Evolutionary conservation across 306 rosid genomes (phyloP).

Genomic region (Purshia tridentata): DNA sequence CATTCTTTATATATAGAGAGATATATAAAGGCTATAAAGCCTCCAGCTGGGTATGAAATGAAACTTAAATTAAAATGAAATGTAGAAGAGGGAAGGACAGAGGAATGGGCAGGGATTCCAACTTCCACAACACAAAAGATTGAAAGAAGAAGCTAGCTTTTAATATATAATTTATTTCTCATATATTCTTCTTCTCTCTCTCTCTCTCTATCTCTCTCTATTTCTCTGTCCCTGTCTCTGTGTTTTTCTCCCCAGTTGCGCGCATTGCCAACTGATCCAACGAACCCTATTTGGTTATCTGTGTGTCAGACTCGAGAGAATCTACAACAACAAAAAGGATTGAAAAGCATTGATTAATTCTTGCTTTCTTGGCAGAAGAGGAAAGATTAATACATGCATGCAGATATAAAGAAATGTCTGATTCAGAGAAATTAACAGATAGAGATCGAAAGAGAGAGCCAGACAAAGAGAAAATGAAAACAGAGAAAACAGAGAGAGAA

Average conservation of each 20-base stretch:
- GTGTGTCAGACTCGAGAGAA: neutral
- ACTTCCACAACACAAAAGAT: too few species aligned
- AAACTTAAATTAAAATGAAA: too few species aligned
- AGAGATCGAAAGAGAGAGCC: neutral
- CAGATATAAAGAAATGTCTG: neutral
- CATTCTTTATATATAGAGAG: neutral
- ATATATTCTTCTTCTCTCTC: neutral
- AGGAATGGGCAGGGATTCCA: too few species aligned
- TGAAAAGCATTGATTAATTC: neutral
- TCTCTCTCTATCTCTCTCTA: neutral
- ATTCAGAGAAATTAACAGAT: neutral
- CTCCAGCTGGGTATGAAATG: too few species aligned
- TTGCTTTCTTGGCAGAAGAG: neutral
- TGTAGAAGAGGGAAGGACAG: too few species aligned
- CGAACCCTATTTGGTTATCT: neutral
- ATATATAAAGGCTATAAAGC: too few species aligned
- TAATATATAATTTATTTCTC: too few species aligned
- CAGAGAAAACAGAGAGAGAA: constrained; percentile 4
- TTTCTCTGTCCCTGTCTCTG: too few species aligned
- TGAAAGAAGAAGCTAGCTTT: too few species aligned
- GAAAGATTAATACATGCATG: too few species aligned
- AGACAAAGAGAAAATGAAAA: neutral
- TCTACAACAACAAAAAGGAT: neutral
- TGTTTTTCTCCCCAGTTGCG: too few species aligned
- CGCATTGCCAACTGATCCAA: neutral